Evolutionary conservation across 495 filamentous ascomycete genomes (phyloP), one percentile per base, ranked within the genome.

Genomic region (Xylaria flabelliformis): DNA sequence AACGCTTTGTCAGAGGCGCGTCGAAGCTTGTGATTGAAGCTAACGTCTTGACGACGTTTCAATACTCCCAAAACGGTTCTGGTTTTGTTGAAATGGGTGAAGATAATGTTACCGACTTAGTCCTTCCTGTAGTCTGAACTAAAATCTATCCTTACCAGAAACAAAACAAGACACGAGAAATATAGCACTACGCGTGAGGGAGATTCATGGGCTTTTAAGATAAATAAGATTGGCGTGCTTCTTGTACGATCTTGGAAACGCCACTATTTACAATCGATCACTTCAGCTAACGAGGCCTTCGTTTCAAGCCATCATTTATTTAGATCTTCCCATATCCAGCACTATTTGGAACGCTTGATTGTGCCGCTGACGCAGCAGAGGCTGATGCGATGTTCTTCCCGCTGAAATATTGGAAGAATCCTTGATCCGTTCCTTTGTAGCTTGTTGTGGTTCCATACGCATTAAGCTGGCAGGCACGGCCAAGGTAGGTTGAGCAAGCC

Each of bases 341-440:
- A 32, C 51, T 67, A 15, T 56, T 66, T 34, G 63, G 56, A 15
- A 86, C 84, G 55, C 67, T 83, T 0, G 80, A 72, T 34, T 77
- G 73, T 48, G 83, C 83, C 24, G 73, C 64, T 4, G 74, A 72
- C 19, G 80, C 83, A 9, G 83, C 42, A 17, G 75, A 62, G 42
- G 86, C 86, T 55, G 79, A 67, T 19, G 83, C 82, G 70, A 87
- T 80, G 68, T 83, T 86, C 82, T 86, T 83, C 46, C 86, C 85
- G n/a, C 73, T 58, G 71, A 88, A 87, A 44, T 86, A 80, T n/a
- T 73, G 58, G 67, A 89, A 75, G 77, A 87, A 84, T 3, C 67
- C 77, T n/a, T 80, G 81, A 58, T 76, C 75, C 17, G 62, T 73
- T 48, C 71, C 69, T 34, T 21, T 59, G 67, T 85, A 83, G 7